Base-by-base conservation (phyloP, 2,329 filamentous ascomycete genomes). In the Aspergillus sp. region DNA sequence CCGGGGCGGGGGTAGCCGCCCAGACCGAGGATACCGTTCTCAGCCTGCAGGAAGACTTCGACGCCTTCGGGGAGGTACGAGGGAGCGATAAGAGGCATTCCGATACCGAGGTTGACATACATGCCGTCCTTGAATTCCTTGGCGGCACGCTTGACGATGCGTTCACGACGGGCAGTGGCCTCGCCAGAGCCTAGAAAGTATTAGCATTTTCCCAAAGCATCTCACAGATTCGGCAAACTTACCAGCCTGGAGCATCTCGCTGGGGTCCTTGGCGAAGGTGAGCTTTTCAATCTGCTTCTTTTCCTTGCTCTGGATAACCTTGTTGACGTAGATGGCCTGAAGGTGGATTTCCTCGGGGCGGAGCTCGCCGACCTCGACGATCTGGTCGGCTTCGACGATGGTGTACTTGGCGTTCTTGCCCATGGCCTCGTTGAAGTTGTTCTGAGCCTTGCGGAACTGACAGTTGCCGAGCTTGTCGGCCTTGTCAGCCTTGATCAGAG, bases 21-120 rank as follows among this genome's bases (percentile, higher is more conserved):
- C 62, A 96, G 90, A 48, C 91, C 91, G 4, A 96, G 76, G 62
- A 96, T 89, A 39, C 91, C 91, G 73, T 96, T 96, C 77, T 96
- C 91, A 1, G 88, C 90, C 73, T 96, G 91, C 52, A 96, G 84
- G 83, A 90, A 90, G 41, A 96, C 91, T 62, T 89, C 85, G 17
- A 86, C 82, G 53, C 83, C 84, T 1, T 83, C 73, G 7, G 89
- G 85, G 3, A 96, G 78, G 72, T 89, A 93, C 2, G 86, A 87
- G 0, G 90, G 89, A 1, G 91, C 90, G 32, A 95, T 81, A 44
- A 91, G 93, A 1, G 91, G 91, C 74, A 96, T 92, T 18, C 90
- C 84, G 64, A 96, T 95, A 62, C 91, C 91, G 43, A 96, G 69
- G 93, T 96, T 73, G 68, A 91, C 91, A 74, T 95, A 95, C 90